Conservation (phyloP, 371 early-diverging fungal species). For the Batrachochytrium dendrobatidis region DNA sequence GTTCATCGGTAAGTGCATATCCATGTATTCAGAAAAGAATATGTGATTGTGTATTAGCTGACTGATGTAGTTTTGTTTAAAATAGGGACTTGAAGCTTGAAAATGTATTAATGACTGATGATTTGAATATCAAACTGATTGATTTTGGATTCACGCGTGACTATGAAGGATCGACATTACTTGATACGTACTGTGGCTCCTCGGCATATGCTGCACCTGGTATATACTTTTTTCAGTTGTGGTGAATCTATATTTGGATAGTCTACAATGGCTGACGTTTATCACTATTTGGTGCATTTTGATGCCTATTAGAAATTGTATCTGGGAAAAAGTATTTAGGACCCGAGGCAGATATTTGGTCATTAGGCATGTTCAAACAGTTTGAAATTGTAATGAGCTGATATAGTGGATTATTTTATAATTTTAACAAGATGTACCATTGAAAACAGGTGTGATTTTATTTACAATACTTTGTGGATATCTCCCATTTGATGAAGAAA, state of each 20-base stretch:
- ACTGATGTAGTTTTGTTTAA: not conserved
- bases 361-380: constrained; percentile 41
- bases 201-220: constrained; percentile 77
- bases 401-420: not conserved
- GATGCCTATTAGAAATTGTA: constrained; percentile 50
- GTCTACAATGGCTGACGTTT: too few species aligned
- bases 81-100: constrained; percentile 77
- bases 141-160: constrained; percentile 89
- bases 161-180: constrained; percentile 51
- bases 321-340: constrained; percentile 69
- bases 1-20: constrained; percentile 57
- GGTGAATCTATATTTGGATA: too few species aligned
- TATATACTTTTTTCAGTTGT: constrained; percentile 2
- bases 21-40: not conserved
- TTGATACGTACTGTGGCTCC: constrained; percentile 83
- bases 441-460: constrained; percentile 54
- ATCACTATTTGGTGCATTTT: not conserved
- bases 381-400: constrained; percentile 1
- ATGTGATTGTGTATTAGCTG: not conserved
- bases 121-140: constrained; percentile 69
- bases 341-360: constrained; percentile 83
- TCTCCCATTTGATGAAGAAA: constrained; percentile 80
- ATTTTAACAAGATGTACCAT: not conserved
- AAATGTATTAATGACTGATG: constrained; percentile 69
- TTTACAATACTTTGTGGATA: constrained; percentile 74